Percentiles rank a stretch among this genome's conserved stretches.
Conservation (phyloP, 306 rosid species). For the Glycine tomentella region DNA sequence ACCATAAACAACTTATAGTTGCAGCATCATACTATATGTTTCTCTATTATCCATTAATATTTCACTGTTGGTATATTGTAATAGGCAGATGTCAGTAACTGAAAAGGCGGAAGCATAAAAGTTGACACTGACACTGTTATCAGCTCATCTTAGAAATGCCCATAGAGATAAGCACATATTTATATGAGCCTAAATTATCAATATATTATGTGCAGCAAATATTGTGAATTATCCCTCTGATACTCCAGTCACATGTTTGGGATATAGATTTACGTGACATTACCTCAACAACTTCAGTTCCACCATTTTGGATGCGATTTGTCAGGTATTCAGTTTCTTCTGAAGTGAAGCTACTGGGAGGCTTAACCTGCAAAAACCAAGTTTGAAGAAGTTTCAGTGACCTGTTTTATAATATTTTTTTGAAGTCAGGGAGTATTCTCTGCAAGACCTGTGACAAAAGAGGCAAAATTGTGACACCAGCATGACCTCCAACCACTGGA, state of each 20-base stretch:
- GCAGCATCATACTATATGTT: slow-evolving; percentile 11
- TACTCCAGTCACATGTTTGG: slow-evolving; percentile 14
- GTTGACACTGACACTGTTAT: neutral
- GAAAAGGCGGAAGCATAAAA: neutral
- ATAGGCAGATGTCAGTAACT: slow-evolving; percentile 1
- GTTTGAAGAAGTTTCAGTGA: slow-evolving; percentile 32
- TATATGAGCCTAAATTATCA: neutral
- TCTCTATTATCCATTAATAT: neutral
- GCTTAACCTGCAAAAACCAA: slow-evolving; percentile 76
- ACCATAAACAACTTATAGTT: neutral
- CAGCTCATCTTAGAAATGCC: slow-evolving; percentile 5
- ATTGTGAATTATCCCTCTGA: slow-evolving; percentile 30
- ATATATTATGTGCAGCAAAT: slow-evolving; percentile 5
- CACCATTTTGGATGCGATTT: slow-evolving; percentile 93
- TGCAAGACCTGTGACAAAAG: slow-evolving; percentile 90
- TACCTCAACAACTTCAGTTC: slow-evolving; percentile 99
- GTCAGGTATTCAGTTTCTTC: slow-evolving; percentile 86
- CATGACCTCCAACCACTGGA: slow-evolving; percentile 97
- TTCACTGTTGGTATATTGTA: neutral
- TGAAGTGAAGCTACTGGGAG: slow-evolving; percentile 76
- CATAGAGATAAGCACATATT: neutral
- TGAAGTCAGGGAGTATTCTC: slow-evolving; percentile 26
- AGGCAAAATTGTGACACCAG: slow-evolving; percentile 93
- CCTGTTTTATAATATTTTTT: neutral
- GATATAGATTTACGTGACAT: slow-evolving; percentile 5